A percentile compares a stretch with the other conserved stretches of the same genome.
Evolutionary conservation across 495 filamentous ascomycete genomes (phyloP).

Genomic region (Neurospora sp.): DNA sequence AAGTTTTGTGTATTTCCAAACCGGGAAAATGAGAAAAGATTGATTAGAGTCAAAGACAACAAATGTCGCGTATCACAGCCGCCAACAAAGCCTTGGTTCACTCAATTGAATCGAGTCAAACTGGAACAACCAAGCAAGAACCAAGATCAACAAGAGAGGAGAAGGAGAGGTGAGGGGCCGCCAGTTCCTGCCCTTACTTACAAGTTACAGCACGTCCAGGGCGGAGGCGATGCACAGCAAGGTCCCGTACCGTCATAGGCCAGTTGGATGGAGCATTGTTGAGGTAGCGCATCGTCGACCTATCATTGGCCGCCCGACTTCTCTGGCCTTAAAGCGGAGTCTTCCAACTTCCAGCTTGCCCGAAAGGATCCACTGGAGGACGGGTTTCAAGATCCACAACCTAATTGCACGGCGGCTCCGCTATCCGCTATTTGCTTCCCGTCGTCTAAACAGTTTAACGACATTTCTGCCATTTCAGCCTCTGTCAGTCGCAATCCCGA

Average conservation of each 20-base stretch:
- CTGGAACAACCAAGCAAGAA: background rate
- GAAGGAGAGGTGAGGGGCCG: slow-evolving; percentile 4
- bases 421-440: background rate
- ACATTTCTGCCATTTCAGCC: background rate
- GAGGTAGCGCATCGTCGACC: background rate
- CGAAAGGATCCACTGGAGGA: background rate
- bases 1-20: background rate
- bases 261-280: background rate
- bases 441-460: background rate
- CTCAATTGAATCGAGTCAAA: background rate
- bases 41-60: background rate
- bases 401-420: background rate
- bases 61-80: background rate
- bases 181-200: background rate
- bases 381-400: background rate
- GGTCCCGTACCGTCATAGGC: background rate
- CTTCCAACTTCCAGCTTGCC: background rate
- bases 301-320: background rate
- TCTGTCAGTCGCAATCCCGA: background rate
- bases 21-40: background rate
- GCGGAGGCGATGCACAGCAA: slow-evolving; percentile 1
- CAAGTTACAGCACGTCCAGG: slow-evolving; percentile 2
- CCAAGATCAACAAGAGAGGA: background rate
- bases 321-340: background rate
- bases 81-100: background rate